Evolutionary conservation across 1,139 yeast species (phyloP).

Genomic region (Kodamaea arcana): DNA sequence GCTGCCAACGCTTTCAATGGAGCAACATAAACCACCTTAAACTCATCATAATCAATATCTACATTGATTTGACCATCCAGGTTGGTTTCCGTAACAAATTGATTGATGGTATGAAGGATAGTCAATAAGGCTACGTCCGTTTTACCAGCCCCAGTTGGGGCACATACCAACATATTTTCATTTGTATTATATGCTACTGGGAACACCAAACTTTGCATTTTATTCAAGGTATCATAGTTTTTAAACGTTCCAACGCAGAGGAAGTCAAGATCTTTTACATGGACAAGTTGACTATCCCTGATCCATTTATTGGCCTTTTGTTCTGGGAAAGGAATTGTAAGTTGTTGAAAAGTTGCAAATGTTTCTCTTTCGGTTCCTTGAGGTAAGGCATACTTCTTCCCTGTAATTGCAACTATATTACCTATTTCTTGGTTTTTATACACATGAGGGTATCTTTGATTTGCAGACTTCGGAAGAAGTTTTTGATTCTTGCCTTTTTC

Average conservation of each 20-base stretch:
- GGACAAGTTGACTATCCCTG: constrained; percentile 52
- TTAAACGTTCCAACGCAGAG: constrained; percentile 83
- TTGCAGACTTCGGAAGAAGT: constrained; percentile 43
- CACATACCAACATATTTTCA: constrained; percentile 95
- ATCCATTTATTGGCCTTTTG: constrained; percentile 43
- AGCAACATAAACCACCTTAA: constrained; percentile 91
- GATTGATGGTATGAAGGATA: constrained; percentile 76
- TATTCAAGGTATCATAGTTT: constrained; percentile 71
- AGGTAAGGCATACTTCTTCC: constrained; percentile 77
- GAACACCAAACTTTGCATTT: constrained; percentile 87
- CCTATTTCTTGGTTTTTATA: constrained; percentile 68
- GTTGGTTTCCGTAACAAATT: constrained; percentile 47
- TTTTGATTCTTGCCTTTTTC: constrained; percentile 47
- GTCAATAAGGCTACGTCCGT: constrained; percentile 93
- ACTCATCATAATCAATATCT: constrained; percentile 72
- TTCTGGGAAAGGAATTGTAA: constrained; percentile 73
- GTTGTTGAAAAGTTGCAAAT: constrained; percentile 70
- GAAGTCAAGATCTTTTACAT: constrained; percentile 61
- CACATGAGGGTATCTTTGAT: constrained; percentile 79
- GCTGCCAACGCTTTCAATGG: constrained; percentile 97
- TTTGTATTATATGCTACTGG: constrained; percentile 92
- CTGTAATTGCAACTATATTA: constrained; percentile 67
- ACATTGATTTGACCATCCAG: constrained; percentile 48
- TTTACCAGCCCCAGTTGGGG: constrained; percentile 99
- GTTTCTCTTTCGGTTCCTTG: constrained; percentile 70